phyloP scores from a whole-genome alignment of 768 basidiomycete genomes.

The Leccinellum albellum region DNA sequence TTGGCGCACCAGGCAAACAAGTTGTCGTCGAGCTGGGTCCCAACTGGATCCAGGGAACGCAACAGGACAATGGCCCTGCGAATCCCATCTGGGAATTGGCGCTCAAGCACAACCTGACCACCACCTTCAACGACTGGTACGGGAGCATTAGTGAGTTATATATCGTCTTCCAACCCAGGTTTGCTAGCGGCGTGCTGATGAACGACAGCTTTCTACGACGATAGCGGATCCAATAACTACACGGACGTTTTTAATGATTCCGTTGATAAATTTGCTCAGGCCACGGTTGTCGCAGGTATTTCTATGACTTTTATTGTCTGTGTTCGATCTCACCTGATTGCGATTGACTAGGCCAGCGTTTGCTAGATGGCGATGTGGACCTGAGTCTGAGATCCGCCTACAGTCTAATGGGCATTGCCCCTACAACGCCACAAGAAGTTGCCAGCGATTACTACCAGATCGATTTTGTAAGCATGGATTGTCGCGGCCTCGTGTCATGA shows the following conservation, averaged over 20 bases:
- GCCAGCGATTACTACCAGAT: slow-evolving; percentile 59
- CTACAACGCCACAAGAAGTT: slow-evolving; percentile 41
- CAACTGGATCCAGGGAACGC: slow-evolving; percentile 60
- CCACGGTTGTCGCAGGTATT: slow-evolving; percentile 47
- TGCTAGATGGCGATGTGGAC: slow-evolving; percentile 41
- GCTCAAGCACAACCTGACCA: slow-evolving; percentile 49
- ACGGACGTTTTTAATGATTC: slow-evolving; percentile 41
- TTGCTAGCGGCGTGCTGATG: not conserved
- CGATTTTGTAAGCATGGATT: slow-evolving; percentile 27
- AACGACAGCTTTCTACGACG: slow-evolving; percentile 49
- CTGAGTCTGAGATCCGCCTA: slow-evolving; percentile 53
- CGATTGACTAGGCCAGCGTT: slow-evolving; percentile 7
- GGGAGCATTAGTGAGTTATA: slow-evolving; percentile 40
- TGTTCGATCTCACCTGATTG: slow-evolving; percentile 37
- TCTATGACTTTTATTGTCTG: slow-evolving; percentile 9
- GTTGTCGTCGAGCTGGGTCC: slow-evolving; percentile 54
- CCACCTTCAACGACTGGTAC: slow-evolving; percentile 42
- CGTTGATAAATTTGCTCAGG: slow-evolving; percentile 35
- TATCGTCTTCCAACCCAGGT: not conserved
- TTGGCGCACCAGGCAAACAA: slow-evolving; percentile 38
- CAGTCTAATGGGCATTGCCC: slow-evolving; percentile 44
- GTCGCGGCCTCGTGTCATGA: not conserved
- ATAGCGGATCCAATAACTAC: slow-evolving; percentile 47
- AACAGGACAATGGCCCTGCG: slow-evolving; percentile 42
- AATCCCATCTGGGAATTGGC: slow-evolving; percentile 63